Evolutionary conservation across 257 asterid genomes (phyloP).

Genomic region (Orobanche coerulescens): DNA sequence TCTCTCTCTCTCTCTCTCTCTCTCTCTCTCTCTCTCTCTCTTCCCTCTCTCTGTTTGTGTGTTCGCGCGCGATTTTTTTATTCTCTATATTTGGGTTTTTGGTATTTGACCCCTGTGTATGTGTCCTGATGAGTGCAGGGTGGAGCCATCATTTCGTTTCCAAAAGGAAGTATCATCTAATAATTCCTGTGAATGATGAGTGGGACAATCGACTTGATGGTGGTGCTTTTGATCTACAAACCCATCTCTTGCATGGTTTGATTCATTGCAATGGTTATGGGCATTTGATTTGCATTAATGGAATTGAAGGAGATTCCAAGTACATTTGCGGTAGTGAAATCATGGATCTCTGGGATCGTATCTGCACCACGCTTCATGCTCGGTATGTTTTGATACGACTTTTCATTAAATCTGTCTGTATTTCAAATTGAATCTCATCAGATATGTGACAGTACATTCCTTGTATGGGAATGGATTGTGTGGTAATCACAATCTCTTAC

Average conservation of each 20-base stretch:
- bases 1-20: background rate
- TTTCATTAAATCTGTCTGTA: background rate
- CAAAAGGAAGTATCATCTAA: conserved; percentile 74
- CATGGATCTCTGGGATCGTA: conserved; percentile 91
- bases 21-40: background rate
- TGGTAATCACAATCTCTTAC: background rate
- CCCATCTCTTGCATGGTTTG: conserved; percentile 77
- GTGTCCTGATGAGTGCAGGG: conserved; percentile 33
- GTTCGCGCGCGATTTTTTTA: background rate
- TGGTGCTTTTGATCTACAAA: conserved; percentile 46
- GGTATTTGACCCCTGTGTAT: too few relatives aligned
- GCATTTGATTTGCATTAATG: conserved; percentile 70
- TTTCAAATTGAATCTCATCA: background rate
- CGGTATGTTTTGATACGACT: conserved; percentile 33
- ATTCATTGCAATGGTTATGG: conserved; percentile 89
- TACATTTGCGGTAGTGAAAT: conserved; percentile 54
- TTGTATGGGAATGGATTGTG: background rate
- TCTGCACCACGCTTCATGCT: conserved; percentile 49
- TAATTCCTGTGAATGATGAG: conserved; percentile 63
- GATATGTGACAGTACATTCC: background rate
- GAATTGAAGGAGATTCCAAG: conserved; percentile 80
- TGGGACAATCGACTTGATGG: conserved; percentile 60
- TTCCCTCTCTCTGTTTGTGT: background rate
- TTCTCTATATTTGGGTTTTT: background rate
- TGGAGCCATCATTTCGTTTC: conserved; percentile 90